A percentile compares a stretch with the other conserved stretches of the same genome.
phyloP scores from a whole-genome alignment of 2,329 filamentous ascomycete species.

The Ceratocystis eucalypticola region DNA sequence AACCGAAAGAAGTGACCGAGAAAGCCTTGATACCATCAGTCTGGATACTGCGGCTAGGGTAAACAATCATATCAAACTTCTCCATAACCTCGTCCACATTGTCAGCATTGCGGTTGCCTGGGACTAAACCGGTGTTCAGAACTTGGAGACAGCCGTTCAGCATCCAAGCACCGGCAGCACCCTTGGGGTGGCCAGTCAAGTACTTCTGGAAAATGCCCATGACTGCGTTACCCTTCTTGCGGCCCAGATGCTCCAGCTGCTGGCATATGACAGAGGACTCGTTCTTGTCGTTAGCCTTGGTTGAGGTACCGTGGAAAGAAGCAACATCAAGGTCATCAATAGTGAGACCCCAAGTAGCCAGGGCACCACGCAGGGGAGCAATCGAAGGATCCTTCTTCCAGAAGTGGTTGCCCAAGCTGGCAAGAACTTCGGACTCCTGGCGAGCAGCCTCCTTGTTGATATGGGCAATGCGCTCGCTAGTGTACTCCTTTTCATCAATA shows the following conservation, averaged over 20 bases:
- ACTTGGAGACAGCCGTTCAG: slow-evolving; percentile 96
- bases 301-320: slow-evolving; percentile 98
- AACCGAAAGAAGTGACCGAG: slow-evolving; percentile 96
- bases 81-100: slow-evolving; percentile 95
- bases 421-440: slow-evolving; percentile 85
- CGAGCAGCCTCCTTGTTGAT: slow-evolving; percentile 74
- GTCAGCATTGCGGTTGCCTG: slow-evolving; percentile 94
- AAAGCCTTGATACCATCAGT: slow-evolving; percentile 98
- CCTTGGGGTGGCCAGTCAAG: slow-evolving; percentile 96
- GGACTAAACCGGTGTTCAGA: slow-evolving; percentile 83
- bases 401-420: slow-evolving; percentile 94
- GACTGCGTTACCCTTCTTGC: slow-evolving; percentile 90
- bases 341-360: slow-evolving; percentile 95
- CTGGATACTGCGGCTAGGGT: slow-evolving; percentile 87
- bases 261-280: slow-evolving; percentile 95
- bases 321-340: slow-evolving; percentile 91
- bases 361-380: slow-evolving; percentile 84
- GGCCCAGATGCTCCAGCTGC: slow-evolving; percentile 86
- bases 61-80: slow-evolving; percentile 95
- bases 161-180: slow-evolving; percentile 99
- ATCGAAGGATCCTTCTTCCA: slow-evolving; percentile 94
- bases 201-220: slow-evolving; percentile 99
- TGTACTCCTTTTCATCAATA: slow-evolving; percentile 74
- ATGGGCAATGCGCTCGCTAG: slow-evolving; percentile 69
- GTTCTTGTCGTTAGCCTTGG: slow-evolving; percentile 98